Conservation (phyloP, 805 yeast genomes). For the Cyberlindnera saturnus region DNA sequence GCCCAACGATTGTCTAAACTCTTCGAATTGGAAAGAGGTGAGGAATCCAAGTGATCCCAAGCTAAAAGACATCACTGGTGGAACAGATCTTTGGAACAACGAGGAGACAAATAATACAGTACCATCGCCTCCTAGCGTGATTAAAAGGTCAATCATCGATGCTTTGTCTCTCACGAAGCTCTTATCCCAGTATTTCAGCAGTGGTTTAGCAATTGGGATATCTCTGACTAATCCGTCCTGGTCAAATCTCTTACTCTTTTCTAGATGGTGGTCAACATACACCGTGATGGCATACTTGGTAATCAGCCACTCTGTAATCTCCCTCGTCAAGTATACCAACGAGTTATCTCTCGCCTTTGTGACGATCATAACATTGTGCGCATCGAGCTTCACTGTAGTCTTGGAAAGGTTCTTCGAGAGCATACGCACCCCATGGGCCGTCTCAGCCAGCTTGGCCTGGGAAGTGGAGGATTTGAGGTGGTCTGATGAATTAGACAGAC, state of each 20-base stretch:
- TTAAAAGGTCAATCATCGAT: slow-evolving; percentile 64
- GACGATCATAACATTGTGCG: slow-evolving; percentile 68
- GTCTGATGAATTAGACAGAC: slow-evolving; percentile 26
- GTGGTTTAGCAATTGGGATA: slow-evolving; percentile 35
- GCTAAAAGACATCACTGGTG: slow-evolving; percentile 86
- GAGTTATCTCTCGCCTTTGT: slow-evolving; percentile 89
- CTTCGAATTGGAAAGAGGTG: slow-evolving; percentile 77
- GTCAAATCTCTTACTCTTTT: slow-evolving; percentile 57
- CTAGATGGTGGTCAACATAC: slow-evolving; percentile 69
- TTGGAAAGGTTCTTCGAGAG: slow-evolving; percentile 64
- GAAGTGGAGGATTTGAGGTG: slow-evolving; percentile 53
- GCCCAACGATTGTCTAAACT: slow-evolving; percentile 54
- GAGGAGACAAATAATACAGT: slow-evolving; percentile 88
- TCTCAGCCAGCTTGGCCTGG: slow-evolving; percentile 71
- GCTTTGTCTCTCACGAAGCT: slow-evolving; percentile 38
- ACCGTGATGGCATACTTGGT: slow-evolving; percentile 38
- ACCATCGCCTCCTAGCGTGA: slow-evolving; percentile 96
- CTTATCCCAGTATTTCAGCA: slow-evolving; percentile 65
- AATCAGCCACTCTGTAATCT: slow-evolving; percentile 73
- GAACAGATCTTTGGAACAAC: slow-evolving; percentile 77
- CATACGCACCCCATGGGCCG: slow-evolving; percentile 76
- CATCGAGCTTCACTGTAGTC: slow-evolving; percentile 66
- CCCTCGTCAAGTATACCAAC: slow-evolving; percentile 67
- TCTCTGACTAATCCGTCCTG: slow-evolving; percentile 44
- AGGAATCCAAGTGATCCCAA: slow-evolving; percentile 90